phyloP scores from a whole-genome alignment of 2,329 filamentous ascomycete genomes.

The Sporothrix humicola region DNA sequence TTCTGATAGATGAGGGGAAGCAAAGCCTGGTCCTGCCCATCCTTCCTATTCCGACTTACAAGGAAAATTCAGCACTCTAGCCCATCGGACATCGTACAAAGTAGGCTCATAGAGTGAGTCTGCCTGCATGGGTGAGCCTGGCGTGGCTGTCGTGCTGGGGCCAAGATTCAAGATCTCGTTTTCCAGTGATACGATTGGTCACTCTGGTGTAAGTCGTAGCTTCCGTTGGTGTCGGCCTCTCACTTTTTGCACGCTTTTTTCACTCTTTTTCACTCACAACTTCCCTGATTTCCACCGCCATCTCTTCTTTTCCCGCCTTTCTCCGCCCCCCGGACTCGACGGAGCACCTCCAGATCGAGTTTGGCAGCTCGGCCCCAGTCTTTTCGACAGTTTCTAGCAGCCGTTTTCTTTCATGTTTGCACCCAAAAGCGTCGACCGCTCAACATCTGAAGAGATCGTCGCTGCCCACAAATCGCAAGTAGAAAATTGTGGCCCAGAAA shows the following conservation, averaged over 20 bases:
- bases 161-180: neutral
- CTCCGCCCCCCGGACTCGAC: constrained; percentile 22
- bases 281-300: neutral
- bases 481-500: neutral
- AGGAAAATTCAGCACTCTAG: neutral
- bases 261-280: neutral
- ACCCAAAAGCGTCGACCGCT: neutral
- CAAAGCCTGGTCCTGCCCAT: constrained; percentile 8
- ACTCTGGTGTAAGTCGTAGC: constrained; percentile 17
- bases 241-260: neutral
- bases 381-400: neutral
- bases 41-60: neutral
- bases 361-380: constrained; percentile 9
- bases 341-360: constrained; percentile 20
- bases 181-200: neutral
- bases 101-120: neutral
- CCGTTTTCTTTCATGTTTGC: neutral
- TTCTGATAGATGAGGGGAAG: constrained; percentile 12
- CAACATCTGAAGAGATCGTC: neutral
- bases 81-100: neutral
- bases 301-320: neutral
- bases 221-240: neutral
- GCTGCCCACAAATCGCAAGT: constrained; percentile 10
- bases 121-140: neutral
- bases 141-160: neutral